Evolutionary conservation across 306 rosid species (phyloP), one percentile per base, ranked within the genome.

Genomic region (Prunus dulcis): DNA sequence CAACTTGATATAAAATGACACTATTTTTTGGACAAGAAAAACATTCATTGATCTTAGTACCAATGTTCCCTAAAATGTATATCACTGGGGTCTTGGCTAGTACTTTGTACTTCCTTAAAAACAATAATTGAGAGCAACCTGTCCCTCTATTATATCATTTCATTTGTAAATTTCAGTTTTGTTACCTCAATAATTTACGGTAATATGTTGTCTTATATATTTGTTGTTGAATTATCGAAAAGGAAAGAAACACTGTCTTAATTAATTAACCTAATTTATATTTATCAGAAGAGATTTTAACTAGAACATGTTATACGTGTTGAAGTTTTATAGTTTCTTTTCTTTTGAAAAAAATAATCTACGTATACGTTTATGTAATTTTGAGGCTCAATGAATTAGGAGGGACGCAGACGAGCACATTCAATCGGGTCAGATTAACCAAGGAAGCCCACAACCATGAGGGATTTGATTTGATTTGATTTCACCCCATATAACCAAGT

Each of bases 401-500:
- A 34, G 0, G 34, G 15, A 60, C 19, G 3, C 14, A 2, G 30
- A 18, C 9, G 13, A 32, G 53, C 71, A 12, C 53, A 45, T 19
- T 41, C 34, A 43, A 12, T 60, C 75, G 6, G 1, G 12, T 5
- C 70, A 11, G 23, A 3, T 57, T 13, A 22, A 10, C 62, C 7
- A 25, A 38, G 43, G 9, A 38, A 38, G 43, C 43, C 43, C 43
- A 38, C 43, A 38, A 4, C 28, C 19, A 57, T 18, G 13, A 11
- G 25, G 65, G 50, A 71, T 4, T 71, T 34, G 51, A 52, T 51
- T 64, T n/a, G 64, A 61, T 51, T 32, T 56, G 47, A 74, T 62
- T 32, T 57, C 65, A 52, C 67, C 22, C 5, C 5, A n/a, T 3
- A 2, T 19, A 12, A 14, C 8, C 2, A 50, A 70, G 49, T 71